These are phyloP conservation scores for Ceratobasidium sp. DNA, from an alignment of 1,284 basidiomycete genomes.

Conservation along the genomic window DNA sequence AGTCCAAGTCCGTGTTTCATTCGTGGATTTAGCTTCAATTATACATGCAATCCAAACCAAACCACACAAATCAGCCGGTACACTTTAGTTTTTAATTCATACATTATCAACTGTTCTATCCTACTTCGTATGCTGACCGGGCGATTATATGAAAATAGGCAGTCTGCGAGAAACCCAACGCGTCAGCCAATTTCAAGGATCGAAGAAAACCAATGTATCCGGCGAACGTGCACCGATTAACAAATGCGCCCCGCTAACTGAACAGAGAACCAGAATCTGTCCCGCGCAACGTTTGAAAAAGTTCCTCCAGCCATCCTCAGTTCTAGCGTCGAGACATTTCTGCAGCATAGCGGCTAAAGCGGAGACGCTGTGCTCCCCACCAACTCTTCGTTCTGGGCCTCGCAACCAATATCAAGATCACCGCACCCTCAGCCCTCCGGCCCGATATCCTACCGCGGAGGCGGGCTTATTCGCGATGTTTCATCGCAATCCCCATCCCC, in stretches of 20 bases:
- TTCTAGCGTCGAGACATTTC: neutral
- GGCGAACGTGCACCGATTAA: too few species aligned
- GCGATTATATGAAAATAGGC: slow-evolving; percentile 30
- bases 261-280: too few species aligned
- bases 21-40: neutral
- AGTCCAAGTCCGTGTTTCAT: slow-evolving; percentile 11
- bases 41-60: neutral
- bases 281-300: too few species aligned
- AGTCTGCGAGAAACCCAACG: neutral
- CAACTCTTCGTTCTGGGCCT: neutral
- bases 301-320: too few species aligned
- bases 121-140: neutral
- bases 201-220: neutral
- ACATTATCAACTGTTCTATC: neutral
- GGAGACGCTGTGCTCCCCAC: too few species aligned
- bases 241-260: too few species aligned
- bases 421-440: neutral
- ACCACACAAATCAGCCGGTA: neutral
- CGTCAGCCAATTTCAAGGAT: neutral
- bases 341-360: too few species aligned
- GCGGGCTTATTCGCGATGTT: neutral
- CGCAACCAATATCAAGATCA: too few species aligned
- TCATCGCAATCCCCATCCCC: neutral
- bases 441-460: too few species aligned
- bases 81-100: slow-evolving; percentile 10